Percentiles rank a stretch among this genome's conserved stretches.
Evolutionary conservation across 164 flowering plant genomes (phyloP).

Genomic region (Echeveria elegans): DNA sequence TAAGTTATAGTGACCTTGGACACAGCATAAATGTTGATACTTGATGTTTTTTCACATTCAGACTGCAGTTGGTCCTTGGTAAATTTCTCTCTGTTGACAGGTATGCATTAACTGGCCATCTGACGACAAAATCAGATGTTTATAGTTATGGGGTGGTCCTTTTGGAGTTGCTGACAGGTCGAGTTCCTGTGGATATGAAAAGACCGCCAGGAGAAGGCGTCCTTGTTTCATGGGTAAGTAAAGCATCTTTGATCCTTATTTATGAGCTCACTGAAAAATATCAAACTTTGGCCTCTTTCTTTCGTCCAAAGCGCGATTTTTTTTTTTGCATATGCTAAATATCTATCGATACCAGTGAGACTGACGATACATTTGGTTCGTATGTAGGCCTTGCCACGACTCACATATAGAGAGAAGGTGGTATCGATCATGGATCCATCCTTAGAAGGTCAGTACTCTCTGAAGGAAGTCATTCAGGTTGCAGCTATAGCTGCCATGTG

Average conservation of each 20-base stretch:
- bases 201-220: constrained; percentile 77
- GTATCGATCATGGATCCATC: constrained; percentile 85
- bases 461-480: constrained; percentile 89
- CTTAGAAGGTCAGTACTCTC: constrained; percentile 76
- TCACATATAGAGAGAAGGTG: constrained; percentile 83
- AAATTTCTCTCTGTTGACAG: constrained; percentile 21
- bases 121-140: constrained; percentile 92
- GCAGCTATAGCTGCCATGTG: constrained; percentile 99
- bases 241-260: not conserved
- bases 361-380: too few species aligned
- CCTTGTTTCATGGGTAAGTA: constrained; percentile 90
- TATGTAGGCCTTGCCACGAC: constrained; percentile 66
- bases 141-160: constrained; percentile 98
- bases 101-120: constrained; percentile 94
- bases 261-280: not conserved
- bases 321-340: too few species aligned
- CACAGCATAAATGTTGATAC: not conserved
- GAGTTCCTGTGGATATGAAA: constrained; percentile 88
- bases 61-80: not conserved
- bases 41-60: not conserved
- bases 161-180: constrained; percentile 55
- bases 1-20: constrained; percentile 29
- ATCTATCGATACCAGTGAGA: too few species aligned
- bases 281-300: not conserved
- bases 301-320: too few species aligned